Evolutionary conservation across 2,329 filamentous ascomycete species (phyloP), one percentile per base, ranked within the genome.

Genomic region (Lecanicillium sp.): DNA sequence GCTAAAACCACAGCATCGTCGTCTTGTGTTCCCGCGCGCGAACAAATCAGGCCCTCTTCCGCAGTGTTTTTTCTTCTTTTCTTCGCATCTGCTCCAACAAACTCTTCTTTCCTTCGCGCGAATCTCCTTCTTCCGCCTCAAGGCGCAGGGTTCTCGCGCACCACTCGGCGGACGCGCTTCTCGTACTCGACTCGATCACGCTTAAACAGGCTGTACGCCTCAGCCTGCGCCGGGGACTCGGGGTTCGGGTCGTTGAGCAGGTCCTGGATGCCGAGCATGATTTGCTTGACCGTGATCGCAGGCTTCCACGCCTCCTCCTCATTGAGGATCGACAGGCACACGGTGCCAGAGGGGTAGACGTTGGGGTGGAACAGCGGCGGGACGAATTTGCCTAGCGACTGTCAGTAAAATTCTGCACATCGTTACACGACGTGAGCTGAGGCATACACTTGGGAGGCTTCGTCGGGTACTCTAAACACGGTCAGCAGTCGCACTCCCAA

Each of bases 281-380:
- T 97, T 69, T 97, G 90, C 71, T 96, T 97, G 66, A 98, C 89
- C 0, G 93, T 98, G 61, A 98, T 98, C 6, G 93, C 91, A 1
- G 93, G 94, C 67, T 95, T 94, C 93, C 94, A 98, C 6, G 87
- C 90, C 66, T 98, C 93, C 60, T 98, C 93, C 67, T 98, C 94
- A 70, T 97, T 98, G 56, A 98, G 72, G 56, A 98, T 98, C 23
- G 89, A 95, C 19, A 98, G 78, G 64, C 93, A 98, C 53, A 98
- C 93, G 40, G 93, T 98, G 56, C 93, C 94, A 1, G 91, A 97
- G 0, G 93, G 93, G 65, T 98, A 98, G 57, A 98, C 93, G 66
- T 98, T 98, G 0, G 93, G 93, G 63, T 98, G 93, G 73, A 98
- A 98, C 33, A 98, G 81, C 19, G 93, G 91, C 11, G 93, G 93